Evolutionary conservation across 1,284 basidiomycete species (phyloP).

Genomic region (Grifola frondosa): DNA sequence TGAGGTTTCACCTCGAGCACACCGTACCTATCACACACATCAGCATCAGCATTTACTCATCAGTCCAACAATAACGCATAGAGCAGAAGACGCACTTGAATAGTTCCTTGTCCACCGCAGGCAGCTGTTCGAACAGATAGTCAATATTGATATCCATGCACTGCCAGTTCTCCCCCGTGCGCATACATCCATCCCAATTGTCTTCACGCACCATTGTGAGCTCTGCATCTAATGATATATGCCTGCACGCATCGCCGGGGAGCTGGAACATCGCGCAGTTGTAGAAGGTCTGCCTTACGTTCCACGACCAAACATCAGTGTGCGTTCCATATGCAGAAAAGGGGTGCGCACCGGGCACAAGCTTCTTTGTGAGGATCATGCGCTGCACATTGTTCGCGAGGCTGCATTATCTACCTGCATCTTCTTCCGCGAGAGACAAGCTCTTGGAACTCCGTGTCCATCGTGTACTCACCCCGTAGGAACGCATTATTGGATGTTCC

Average conservation of each 20-base stretch:
- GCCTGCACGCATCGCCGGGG: constrained; percentile 96
- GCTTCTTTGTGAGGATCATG: constrained; percentile 77
- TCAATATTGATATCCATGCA: constrained; percentile 92
- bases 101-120: constrained; percentile 80
- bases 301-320: constrained; percentile 1
- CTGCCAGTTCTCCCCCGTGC: constrained; percentile 89
- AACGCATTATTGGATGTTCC: constrained; percentile 92
- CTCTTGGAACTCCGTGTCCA: constrained; percentile 93
- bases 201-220: constrained; percentile 93
- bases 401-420: constrained; percentile 93
- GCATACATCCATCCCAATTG: constrained; percentile 85
- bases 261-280: constrained; percentile 98
- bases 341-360: constrained; percentile 66
- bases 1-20: constrained; percentile 97
- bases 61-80: background rate
- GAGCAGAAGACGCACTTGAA: constrained; percentile 69
- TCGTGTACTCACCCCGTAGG: constrained; percentile 86
- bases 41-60: too few species aligned
- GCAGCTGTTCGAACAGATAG: constrained; percentile 81
- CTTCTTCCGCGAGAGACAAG: constrained; percentile 93
- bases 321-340: constrained; percentile 1
- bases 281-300: constrained; percentile 96
- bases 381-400: constrained; percentile 98
- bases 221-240: constrained; percentile 97
- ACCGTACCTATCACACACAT: constrained; percentile 53